Conservation (phyloP, 2,329 filamentous ascomycete species). For the Colletotrichum sp. region DNA sequence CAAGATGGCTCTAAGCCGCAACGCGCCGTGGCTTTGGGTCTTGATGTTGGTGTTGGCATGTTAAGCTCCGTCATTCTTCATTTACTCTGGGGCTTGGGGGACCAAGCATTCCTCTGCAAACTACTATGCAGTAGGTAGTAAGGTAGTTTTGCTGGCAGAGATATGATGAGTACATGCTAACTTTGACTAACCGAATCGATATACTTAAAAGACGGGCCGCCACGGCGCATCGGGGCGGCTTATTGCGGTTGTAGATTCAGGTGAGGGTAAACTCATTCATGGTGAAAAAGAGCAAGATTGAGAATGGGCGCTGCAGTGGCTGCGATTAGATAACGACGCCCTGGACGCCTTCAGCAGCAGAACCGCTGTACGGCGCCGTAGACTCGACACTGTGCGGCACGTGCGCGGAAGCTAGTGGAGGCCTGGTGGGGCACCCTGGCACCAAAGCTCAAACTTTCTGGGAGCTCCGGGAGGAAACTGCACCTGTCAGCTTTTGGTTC, state of each 20-base stretch:
- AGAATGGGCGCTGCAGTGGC: background rate
- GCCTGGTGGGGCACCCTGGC: background rate
- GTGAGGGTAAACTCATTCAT: background rate
- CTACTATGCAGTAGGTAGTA: background rate
- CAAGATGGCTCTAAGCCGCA: background rate
- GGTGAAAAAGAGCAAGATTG: background rate
- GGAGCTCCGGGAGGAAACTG: background rate
- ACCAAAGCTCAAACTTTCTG: conserved; percentile 10
- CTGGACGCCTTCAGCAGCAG: background rate
- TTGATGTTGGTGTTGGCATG: background rate
- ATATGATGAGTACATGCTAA: background rate
- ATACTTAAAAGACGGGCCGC: background rate
- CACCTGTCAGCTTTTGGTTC: background rate
- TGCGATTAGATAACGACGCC: background rate
- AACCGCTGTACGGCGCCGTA: background rate
- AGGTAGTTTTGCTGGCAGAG: background rate
- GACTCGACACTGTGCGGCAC: background rate
- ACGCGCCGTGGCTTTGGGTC: background rate
- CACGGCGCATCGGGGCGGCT: background rate
- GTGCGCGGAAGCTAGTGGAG: background rate
- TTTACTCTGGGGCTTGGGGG: too few species aligned
- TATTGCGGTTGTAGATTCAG: background rate
- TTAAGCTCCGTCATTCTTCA: background rate
- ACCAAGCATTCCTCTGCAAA: background rate
- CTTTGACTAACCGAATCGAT: background rate